Percentiles rank a stretch among this genome's conserved stretches.
Conservation (phyloP, 768 basidiomycete genomes). For the Suillus sp. region DNA sequence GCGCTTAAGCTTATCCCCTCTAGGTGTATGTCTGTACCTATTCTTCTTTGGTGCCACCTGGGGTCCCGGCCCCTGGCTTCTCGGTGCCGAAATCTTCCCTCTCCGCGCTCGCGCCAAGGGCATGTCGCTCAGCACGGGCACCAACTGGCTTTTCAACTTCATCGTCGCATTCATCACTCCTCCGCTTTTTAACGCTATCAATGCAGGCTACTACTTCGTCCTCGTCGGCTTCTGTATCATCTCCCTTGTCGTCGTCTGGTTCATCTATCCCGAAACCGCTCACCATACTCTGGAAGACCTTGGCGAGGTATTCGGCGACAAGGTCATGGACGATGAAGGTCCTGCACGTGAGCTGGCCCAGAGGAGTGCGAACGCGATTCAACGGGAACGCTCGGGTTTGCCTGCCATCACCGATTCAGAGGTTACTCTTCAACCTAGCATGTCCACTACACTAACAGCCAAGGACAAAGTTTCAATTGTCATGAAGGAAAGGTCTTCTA, state of each 20-base stretch:
- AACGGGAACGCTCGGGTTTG: conserved; percentile 18
- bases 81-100: conserved; percentile 54
- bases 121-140: conserved; percentile 39
- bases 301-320: conserved; percentile 50
- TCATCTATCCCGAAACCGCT: conserved; percentile 53
- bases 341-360: conserved; percentile 20
- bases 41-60: conserved; percentile 61
- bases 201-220: conserved; percentile 54
- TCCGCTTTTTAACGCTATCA: conserved; percentile 55
- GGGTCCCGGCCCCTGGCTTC: conserved; percentile 57
- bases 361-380: conserved; percentile 18
- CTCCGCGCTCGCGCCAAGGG: conserved; percentile 41
- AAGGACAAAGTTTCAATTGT: conserved; percentile 21
- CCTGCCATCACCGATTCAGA: conserved; percentile 26
- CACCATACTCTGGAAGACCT: conserved; percentile 50
- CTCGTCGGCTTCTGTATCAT: conserved; percentile 48
- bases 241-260: conserved; percentile 47
- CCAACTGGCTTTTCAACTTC: conserved; percentile 39
- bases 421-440: conserved; percentile 21
- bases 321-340: conserved; percentile 26
- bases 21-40: conserved; percentile 54
- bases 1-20: conserved; percentile 8
- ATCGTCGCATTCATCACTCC: conserved; percentile 53
- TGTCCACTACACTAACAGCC: conserved; percentile 5
- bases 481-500: neutral